Percentiles rank a stretch among this genome's conserved stretches.
Evolutionary conservation across 2,329 filamentous ascomycete genomes (phyloP).

Genomic region (Arthrobotrys iridis): DNA sequence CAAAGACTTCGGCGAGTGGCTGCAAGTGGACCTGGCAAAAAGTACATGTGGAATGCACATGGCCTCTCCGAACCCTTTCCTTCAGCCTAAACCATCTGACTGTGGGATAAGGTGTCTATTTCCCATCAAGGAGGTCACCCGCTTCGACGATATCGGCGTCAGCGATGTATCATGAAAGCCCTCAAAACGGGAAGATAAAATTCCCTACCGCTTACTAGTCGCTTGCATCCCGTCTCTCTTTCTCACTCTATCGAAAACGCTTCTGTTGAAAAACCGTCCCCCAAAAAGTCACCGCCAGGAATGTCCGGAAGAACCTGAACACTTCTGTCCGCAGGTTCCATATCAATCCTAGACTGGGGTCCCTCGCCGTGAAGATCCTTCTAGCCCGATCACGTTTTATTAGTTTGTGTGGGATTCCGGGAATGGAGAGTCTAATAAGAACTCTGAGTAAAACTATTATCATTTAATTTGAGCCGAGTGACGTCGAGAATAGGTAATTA

Average conservation of each 20-base stretch:
- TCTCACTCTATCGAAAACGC: slow-evolving; percentile 42
- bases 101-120: neutral
- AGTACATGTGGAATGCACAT: slow-evolving; percentile 17
- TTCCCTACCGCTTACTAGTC: neutral
- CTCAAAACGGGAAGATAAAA: slow-evolving; percentile 6
- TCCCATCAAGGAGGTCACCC: slow-evolving; percentile 31
- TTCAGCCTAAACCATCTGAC: slow-evolving; percentile 28
- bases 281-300: slow-evolving; percentile 48
- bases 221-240: slow-evolving; percentile 31
- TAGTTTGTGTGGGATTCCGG: neutral
- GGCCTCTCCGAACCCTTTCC: neutral
- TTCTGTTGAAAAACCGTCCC: slow-evolving; percentile 8
- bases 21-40: neutral
- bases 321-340: slow-evolving; percentile 42
- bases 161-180: slow-evolving; percentile 38
- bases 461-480: neutral
- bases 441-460: neutral
- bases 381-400: neutral
- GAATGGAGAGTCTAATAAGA: neutral
- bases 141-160: slow-evolving; percentile 29
- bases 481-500: slow-evolving; percentile 1
- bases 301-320: slow-evolving; percentile 32
- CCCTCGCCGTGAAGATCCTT: slow-evolving; percentile 1
- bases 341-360: slow-evolving; percentile 27
- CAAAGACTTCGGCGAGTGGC: slow-evolving; percentile 10